Conservation (phyloP, 768 basidiomycete species). For the Mycena pura region DNA sequence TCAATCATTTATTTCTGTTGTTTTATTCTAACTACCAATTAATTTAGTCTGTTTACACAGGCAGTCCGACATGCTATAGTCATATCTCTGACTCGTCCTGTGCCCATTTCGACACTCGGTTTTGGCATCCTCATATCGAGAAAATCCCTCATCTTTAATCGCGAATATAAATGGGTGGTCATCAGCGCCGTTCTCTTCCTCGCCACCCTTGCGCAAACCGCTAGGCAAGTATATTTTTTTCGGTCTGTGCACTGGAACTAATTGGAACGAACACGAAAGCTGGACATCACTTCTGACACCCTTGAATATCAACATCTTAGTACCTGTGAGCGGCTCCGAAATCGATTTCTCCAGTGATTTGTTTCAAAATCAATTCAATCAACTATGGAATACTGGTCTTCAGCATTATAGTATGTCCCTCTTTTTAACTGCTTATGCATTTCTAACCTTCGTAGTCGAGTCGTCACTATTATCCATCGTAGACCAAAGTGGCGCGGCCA, state of each 20-base stretch:
- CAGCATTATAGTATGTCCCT: slow-evolving; percentile 7
- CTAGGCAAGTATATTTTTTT: neutral
- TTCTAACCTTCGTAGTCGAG: neutral
- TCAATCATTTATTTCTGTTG: neutral
- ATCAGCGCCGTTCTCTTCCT: neutral
- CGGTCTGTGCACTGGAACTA: neutral
- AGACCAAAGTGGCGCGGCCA: slow-evolving; percentile 1
- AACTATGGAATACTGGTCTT: neutral
- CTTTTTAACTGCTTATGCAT: neutral
- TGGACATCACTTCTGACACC: slow-evolving; percentile 18
- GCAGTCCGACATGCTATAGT: slow-evolving; percentile 6
- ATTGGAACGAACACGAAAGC: neutral
- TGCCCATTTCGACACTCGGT: neutral
- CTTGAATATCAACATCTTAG: neutral
- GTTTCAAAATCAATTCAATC: neutral
- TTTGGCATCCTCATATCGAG: slow-evolving; percentile 3
- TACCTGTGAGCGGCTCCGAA: neutral
- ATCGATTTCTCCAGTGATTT: neutral
- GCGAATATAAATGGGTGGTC: neutral
- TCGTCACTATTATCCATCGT: neutral
- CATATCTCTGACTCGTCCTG: slow-evolving; percentile 1
- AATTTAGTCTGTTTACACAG: slow-evolving; percentile 4
- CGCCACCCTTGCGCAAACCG: slow-evolving; percentile 2
- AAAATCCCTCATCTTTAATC: neutral
- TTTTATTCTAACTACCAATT: neutral